Percentiles rank a stretch among this genome's conserved stretches.
Conservation (phyloP, 179 eudicot species). For the Gypsophila paniculata region DNA sequence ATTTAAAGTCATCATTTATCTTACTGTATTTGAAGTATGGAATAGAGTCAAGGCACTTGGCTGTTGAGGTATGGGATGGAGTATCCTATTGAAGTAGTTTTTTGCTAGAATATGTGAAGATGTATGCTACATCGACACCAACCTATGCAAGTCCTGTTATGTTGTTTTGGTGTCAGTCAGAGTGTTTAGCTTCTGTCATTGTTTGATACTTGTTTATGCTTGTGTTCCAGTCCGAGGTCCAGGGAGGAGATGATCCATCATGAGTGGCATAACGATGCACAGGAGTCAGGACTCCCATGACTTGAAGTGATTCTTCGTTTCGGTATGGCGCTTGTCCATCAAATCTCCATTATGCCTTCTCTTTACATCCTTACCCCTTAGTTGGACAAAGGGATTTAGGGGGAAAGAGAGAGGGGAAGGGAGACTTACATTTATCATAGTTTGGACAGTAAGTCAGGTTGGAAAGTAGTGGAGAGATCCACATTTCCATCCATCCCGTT, state of each 20-base stretch:
- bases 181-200: neutral
- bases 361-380: neutral
- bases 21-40: neutral
- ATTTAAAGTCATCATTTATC: neutral
- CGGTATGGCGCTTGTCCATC: constrained; percentile 1
- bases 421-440: too few species aligned
- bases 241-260: neutral
- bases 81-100: neutral
- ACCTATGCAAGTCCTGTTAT: neutral
- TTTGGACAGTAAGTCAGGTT: too few species aligned
- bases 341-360: neutral
- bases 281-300: neutral
- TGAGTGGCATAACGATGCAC: neutral
- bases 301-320: neutral
- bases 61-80: neutral
- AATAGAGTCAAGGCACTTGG: constrained; percentile 6
- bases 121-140: neutral
- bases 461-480: neutral
- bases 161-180: neutral
- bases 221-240: neutral
- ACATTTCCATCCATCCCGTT: neutral
- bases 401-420: too few species aligned
- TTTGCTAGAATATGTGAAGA: neutral
- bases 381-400: too few species aligned
- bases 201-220: neutral